Base-by-base conservation (phyloP, 2,329 filamentous ascomycete genomes). In the Hymenotorrendiella dingleyae region DNA sequence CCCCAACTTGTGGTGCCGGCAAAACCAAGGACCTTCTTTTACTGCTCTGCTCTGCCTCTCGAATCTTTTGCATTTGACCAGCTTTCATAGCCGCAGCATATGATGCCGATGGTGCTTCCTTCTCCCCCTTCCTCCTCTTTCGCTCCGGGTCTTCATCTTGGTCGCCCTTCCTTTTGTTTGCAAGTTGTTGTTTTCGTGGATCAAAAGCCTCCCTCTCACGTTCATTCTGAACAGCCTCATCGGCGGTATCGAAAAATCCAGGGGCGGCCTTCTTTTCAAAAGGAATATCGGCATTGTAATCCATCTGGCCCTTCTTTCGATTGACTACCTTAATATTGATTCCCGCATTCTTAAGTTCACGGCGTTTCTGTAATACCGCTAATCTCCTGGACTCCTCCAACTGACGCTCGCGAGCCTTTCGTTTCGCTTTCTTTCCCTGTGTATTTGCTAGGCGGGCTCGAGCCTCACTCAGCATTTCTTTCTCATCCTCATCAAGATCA, bases 381-480 rank as follows among this genome's bases (percentile, higher is more conserved):
- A 98, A 68, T 42, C 93, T 79, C 46, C 91, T 80, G 11, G 90
- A 95, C 68, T 97, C 91, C 62, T 98, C 93, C 54, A 98, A 76
- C 62, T 97, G 91, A 50, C 93, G 78, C 66, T 98, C 93, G 58
- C 93, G 80, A 24, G 93, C 93, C 73, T 98, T 98, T 54, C 93
- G 74, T 73, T 98, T 98, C 6, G 93, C 93, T 70, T 98, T 98
- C 69, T 98, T 98, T 62, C 93, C 93, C 67, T 97, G 93, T 9
- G 93, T 97, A 60, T 98, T 98, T 50, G 93, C 93, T 52, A 98
- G 71, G 68, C 93, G 88, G 43, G 93, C 93, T 62, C 93, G 86
- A 54, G 93, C 93, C 69, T 98, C 93, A 62, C 90, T 96, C 59
- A 98, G 68, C 93, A 98, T 98, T 67, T 98, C 93, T 71, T 98